Conservation (phyloP, 805 yeast genomes). For the Yarrowia alimentaria region DNA sequence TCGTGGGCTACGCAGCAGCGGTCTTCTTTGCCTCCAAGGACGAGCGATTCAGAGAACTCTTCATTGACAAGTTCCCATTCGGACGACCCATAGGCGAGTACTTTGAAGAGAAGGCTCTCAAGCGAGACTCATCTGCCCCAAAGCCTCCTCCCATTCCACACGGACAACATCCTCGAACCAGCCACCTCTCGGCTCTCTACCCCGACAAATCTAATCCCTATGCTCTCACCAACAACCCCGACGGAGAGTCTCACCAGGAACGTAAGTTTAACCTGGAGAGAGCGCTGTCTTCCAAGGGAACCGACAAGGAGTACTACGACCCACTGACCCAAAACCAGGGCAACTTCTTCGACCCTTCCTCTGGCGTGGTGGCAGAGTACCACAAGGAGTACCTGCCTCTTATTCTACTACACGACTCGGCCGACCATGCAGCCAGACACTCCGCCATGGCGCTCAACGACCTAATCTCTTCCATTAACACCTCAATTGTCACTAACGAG, state of each 20-base stretch:
- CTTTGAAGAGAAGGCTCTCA: conserved; percentile 28
- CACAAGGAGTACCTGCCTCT: conserved; percentile 35
- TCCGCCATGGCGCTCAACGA: conserved; percentile 36
- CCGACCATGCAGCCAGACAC: conserved; percentile 32
- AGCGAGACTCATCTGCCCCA: conserved; percentile 10
- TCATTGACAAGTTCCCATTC: conserved; percentile 28
- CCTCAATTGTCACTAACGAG: conserved; percentile 33
- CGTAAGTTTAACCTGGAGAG: conserved; percentile 9
- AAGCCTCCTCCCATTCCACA: background rate
- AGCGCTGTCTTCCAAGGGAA: conserved; percentile 10
- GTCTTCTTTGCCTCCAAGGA: conserved; percentile 27
- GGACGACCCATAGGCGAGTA: conserved; percentile 27
- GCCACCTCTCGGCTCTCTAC: conserved; percentile 17
- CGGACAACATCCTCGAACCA: background rate
- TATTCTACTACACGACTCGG: conserved; percentile 35
- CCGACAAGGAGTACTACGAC: conserved; percentile 8
- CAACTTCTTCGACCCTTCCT: conserved; percentile 34
- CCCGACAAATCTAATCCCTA: conserved; percentile 12
- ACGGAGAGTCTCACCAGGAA: conserved; percentile 19
- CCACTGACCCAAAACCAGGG: conserved; percentile 29
- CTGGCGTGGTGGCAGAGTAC: conserved; percentile 33
- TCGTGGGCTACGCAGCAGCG: conserved; percentile 15
- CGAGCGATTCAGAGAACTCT: conserved; percentile 27
- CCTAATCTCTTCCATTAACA: conserved; percentile 34
- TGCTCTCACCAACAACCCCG: conserved; percentile 13